Evolutionary conservation across 306 rosid species (phyloP).

Genomic region (Vigna hirtella): DNA sequence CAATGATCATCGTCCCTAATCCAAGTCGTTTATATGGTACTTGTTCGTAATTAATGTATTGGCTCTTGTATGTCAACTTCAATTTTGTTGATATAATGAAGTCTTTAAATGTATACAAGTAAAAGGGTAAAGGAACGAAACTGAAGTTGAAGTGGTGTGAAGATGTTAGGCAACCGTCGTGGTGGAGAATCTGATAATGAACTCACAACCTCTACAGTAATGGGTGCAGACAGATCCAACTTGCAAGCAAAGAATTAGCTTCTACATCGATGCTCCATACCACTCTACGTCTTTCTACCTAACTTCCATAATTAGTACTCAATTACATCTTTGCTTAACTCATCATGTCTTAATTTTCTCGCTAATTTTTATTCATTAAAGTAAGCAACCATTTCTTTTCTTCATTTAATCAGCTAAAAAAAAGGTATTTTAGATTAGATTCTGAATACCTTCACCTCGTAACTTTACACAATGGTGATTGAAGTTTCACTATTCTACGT

Average conservation of each 20-base stretch:
- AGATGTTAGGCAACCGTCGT: conserved; percentile 12
- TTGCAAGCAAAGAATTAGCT: conserved; percentile 61
- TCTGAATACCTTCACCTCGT: neutral
- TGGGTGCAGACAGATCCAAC: conserved; percentile 47
- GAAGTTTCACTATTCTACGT: neutral
- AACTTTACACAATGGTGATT: conserved; percentile 23
- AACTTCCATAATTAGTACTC: conserved; percentile 37
- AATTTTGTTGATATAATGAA: too few relatives aligned
- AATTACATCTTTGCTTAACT: neutral
- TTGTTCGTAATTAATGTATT: too few relatives aligned
- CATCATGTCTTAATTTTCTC: conserved; percentile 7
- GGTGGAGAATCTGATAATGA: conserved; percentile 41
- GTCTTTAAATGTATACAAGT: too few relatives aligned
- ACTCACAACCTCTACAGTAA: conserved; percentile 50
- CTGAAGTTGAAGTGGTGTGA: conserved; percentile 13
- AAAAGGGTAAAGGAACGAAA: neutral
- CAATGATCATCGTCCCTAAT: too few relatives aligned
- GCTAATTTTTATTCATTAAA: neutral
- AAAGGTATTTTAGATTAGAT: neutral
- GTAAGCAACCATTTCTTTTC: neutral
- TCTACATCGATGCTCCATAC: conserved; percentile 44
- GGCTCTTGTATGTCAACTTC: too few relatives aligned
- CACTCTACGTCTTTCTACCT: conserved; percentile 41
- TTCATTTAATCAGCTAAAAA: conserved; percentile 25
- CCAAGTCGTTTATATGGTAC: too few relatives aligned